These are phyloP conservation scores for Nothomitra cinnamomea DNA, from an alignment of 2,329 filamentous ascomycete genomes.

Conservation along the genomic window DNA sequence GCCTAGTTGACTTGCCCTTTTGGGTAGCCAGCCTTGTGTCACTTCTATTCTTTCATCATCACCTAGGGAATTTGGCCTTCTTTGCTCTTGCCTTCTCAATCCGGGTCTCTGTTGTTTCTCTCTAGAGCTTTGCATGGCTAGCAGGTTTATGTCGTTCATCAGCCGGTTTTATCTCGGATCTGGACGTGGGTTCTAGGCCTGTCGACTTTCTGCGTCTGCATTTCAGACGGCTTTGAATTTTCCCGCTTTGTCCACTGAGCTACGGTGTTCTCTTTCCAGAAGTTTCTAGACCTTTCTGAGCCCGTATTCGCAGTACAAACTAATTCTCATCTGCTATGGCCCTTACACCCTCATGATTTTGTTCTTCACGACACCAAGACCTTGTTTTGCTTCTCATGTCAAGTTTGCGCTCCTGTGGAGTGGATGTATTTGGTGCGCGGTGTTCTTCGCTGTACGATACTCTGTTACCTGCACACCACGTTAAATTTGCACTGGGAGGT, in stretches of 20 bases:
- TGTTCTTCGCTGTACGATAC: not conserved
- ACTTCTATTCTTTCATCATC: not conserved
- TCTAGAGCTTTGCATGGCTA: not conserved
- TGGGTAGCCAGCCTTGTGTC: not conserved
- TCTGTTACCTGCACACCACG: not conserved
- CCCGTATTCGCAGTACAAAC: not conserved
- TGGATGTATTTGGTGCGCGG: not conserved
- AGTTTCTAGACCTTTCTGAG: not conserved
- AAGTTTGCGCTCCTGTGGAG: not conserved
- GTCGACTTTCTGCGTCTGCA: not conserved
- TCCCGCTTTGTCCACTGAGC: not conserved
- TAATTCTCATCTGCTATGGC: not conserved
- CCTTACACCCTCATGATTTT: not conserved
- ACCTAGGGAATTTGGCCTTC: not conserved
- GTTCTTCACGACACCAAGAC: conserved; percentile 1
- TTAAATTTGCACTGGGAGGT: not conserved
- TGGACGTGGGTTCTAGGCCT: not conserved
- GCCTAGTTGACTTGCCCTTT: not conserved
- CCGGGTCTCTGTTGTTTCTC: not conserved
- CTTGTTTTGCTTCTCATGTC: not conserved
- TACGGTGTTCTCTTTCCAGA: not conserved
- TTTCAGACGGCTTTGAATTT: conserved; percentile 3
- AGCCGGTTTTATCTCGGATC: not conserved
- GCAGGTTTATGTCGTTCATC: not conserved
- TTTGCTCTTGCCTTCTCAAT: not conserved